Percentiles rank a stretch among this genome's conserved stretches.
Conservation (phyloP, 139 green algal genomes). For the Cymbomonas tetramitiformis region DNA sequence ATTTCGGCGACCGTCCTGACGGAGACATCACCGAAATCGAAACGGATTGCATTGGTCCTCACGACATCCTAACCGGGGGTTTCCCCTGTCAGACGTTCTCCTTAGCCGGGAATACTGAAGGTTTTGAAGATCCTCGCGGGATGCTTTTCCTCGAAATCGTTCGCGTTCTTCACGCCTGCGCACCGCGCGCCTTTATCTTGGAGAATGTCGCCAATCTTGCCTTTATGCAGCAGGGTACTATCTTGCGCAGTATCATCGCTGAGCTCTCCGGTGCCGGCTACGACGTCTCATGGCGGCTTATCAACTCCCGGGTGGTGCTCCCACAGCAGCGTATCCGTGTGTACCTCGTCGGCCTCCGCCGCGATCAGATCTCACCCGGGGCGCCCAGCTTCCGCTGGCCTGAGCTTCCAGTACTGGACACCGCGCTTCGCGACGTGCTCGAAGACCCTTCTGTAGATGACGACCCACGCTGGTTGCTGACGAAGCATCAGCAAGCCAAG, state of each 20-base stretch:
- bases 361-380: neutral
- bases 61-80: conserved; percentile 11
- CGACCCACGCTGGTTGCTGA: too few relatives aligned
- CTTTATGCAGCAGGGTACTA: neutral
- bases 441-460: too few relatives aligned
- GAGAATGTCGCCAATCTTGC: conserved; percentile 5
- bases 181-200: neutral
- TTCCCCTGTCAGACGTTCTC: conserved; percentile 17
- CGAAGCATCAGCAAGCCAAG: too few relatives aligned
- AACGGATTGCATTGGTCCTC: neutral
- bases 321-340: conserved; percentile 6
- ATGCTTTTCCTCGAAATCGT: conserved; percentile 10
- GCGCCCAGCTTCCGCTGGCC: neutral
- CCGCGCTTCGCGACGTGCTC: too few relatives aligned
- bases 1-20: too few relatives aligned
- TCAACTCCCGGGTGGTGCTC: neutral
- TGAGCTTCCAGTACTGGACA: too few relatives aligned
- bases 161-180: neutral
- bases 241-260: neutral
- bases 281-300: neutral
- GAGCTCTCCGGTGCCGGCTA: neutral
- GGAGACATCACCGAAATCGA: conserved; percentile 17
- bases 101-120: neutral
- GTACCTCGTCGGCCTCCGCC: conserved; percentile 6
- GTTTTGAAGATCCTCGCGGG: conserved; percentile 9